Evolutionary conservation across 2,329 filamentous ascomycete genomes (phyloP).

Genomic region (Xylogone sp.): DNA sequence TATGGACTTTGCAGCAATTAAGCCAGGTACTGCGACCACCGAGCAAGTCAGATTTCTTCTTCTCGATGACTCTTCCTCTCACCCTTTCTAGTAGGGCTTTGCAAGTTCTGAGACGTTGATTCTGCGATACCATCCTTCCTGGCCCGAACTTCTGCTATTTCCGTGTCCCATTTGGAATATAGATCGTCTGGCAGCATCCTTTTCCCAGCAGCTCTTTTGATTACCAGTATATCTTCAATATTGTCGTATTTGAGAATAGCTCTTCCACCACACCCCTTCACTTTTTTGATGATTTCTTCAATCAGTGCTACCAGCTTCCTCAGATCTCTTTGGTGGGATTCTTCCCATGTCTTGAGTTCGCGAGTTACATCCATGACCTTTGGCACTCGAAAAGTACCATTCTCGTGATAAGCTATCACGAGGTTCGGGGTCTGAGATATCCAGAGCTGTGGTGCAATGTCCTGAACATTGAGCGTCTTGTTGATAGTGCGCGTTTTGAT

Average conservation of each 20-base stretch:
- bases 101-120: too few species aligned
- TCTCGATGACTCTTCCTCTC: too few species aligned
- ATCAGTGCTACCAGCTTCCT: slow-evolving; percentile 30
- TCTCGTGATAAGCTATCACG: slow-evolving; percentile 38
- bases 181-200: slow-evolving; percentile 28
- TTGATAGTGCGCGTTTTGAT: slow-evolving; percentile 39
- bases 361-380: slow-evolving; percentile 32
- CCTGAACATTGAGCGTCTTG: slow-evolving; percentile 29
- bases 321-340: slow-evolving; percentile 27
- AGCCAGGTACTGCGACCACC: too few species aligned
- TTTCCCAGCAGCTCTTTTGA: slow-evolving; percentile 16
- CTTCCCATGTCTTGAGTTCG: slow-evolving; percentile 33
- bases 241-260: slow-evolving; percentile 22
- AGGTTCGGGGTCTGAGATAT: slow-evolving; percentile 42
- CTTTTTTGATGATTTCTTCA: slow-evolving; percentile 23
- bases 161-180: slow-evolving; percentile 25
- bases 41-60: too few species aligned
- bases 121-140: too few species aligned
- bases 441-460: slow-evolving; percentile 40
- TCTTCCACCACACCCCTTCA: slow-evolving; percentile 24
- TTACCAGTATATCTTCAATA: slow-evolving; percentile 19
- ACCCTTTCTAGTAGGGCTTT: too few species aligned
- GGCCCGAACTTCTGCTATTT: not conserved
- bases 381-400: slow-evolving; percentile 31
- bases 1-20: too few species aligned